phyloP scores from a whole-genome alignment of 176 grass and related monocot genomes.

The Eragrostis curvula region DNA sequence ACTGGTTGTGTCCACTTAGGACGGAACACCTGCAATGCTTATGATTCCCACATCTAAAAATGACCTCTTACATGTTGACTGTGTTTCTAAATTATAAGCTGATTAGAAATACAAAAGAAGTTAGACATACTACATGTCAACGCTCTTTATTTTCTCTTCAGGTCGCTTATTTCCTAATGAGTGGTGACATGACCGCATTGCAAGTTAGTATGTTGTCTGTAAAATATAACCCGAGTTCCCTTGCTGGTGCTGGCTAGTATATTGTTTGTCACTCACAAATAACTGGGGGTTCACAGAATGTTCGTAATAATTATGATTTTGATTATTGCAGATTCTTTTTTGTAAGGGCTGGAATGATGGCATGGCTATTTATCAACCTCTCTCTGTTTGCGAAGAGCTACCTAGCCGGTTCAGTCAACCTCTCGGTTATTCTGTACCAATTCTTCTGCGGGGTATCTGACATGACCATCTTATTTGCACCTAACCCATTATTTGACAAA shows the following conservation, averaged over 20 bases:
- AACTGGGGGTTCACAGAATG: neutral
- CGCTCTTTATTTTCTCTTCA: neutral
- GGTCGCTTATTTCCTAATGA: neutral
- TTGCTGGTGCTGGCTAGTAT: neutral
- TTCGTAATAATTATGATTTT: conserved; percentile 21
- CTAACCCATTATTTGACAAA: conserved; percentile 26
- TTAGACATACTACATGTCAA: conserved; percentile 7
- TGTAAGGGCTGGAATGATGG: conserved; percentile 99
- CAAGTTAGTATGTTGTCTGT: conserved; percentile 12
- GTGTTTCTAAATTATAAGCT: neutral
- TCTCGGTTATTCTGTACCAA: conserved; percentile 88
- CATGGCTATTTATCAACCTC: conserved; percentile 97
- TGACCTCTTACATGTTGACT: neutral
- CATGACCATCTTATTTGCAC: conserved; percentile 24
- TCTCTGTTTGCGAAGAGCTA: conserved; percentile 85
- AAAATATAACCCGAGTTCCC: conserved; percentile 4
- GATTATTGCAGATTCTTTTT: conserved; percentile 84
- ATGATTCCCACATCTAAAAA: neutral
- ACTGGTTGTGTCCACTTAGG: neutral
- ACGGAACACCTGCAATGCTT: neutral
- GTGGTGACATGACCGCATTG: neutral
- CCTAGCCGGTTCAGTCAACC: conserved; percentile 70
- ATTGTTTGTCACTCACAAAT: conserved; percentile 10
- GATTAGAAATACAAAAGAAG: neutral
- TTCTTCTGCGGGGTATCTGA: conserved; percentile 85